Conservation (phyloP, 768 basidiomycete genomes). For the Macrocybe gigantea region DNA sequence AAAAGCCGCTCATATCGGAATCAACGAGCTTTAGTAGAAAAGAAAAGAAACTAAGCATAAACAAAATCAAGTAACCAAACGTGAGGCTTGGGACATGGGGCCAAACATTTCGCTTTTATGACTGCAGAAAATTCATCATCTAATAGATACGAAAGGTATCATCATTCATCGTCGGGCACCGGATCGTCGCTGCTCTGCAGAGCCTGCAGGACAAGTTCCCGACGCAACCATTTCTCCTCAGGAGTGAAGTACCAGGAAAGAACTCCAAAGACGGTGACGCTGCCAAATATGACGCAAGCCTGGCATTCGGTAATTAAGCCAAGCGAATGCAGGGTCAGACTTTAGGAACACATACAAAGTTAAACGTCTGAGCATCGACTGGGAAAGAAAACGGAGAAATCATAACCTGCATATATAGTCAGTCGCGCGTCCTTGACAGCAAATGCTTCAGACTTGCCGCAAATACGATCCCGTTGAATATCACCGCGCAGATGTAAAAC, state of each 20-base stretch:
- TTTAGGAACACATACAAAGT: slow-evolving; percentile 56
- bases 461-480: slow-evolving; percentile 75
- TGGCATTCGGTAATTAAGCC: slow-evolving; percentile 18
- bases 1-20: no score
- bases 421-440: slow-evolving; percentile 5
- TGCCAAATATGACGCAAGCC: slow-evolving; percentile 76
- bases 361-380: slow-evolving; percentile 69
- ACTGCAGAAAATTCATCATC: no score
- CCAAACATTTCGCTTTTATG: no score
- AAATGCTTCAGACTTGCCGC: slow-evolving; percentile 41
- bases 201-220: slow-evolving; percentile 51
- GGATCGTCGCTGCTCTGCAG: slow-evolving; percentile 24
- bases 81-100: no score
- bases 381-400: slow-evolving; percentile 89
- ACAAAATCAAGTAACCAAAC: no score
- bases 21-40: no score
- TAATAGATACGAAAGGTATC: neutral
- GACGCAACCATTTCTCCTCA: slow-evolving; percentile 73
- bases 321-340: neutral
- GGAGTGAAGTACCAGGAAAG: slow-evolving; percentile 77
- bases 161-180: neutral
- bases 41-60: no score
- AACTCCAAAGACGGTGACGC: slow-evolving; percentile 73
- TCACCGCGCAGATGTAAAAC: slow-evolving; percentile 60
- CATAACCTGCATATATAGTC: slow-evolving; percentile 47